phyloP scores from a whole-genome alignment of 495 filamentous ascomycete genomes.

The Bacidia rubella region DNA sequence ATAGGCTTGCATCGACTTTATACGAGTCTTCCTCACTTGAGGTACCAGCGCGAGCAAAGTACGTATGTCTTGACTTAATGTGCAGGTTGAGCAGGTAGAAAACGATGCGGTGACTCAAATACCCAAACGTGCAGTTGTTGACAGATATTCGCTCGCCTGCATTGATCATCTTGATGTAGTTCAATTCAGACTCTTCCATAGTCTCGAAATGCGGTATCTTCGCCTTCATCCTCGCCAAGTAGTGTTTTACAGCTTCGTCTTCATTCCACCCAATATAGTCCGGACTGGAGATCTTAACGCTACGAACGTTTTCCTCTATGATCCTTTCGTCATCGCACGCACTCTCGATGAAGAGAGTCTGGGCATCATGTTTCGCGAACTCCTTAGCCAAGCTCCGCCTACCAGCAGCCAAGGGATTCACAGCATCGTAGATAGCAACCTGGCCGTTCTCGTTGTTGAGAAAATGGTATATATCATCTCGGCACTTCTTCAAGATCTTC shows the following conservation, averaged over 20 bases:
- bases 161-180: slow-evolving; percentile 99
- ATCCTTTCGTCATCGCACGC: slow-evolving; percentile 85
- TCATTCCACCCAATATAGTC: slow-evolving; percentile 73
- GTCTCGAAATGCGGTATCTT: slow-evolving; percentile 94
- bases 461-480: slow-evolving; percentile 93
- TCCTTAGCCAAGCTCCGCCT: slow-evolving; percentile 82
- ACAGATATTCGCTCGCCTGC: slow-evolving; percentile 83
- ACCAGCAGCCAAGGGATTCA: slow-evolving; percentile 82
- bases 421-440: slow-evolving; percentile 96
- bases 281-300: slow-evolving; percentile 96
- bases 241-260: slow-evolving; percentile 82
- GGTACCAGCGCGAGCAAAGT: slow-evolving; percentile 74
- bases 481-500: slow-evolving; percentile 94
- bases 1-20: slow-evolving; percentile 77
- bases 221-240: slow-evolving; percentile 73
- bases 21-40: slow-evolving; percentile 71
- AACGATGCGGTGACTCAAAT: slow-evolving; percentile 88
- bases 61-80: slow-evolving; percentile 84
- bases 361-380: slow-evolving; percentile 89
- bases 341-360: slow-evolving; percentile 95
- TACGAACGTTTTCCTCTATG: slow-evolving; percentile 91
- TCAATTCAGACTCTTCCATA: slow-evolving; percentile 85
- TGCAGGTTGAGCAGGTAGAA: slow-evolving; percentile 97
- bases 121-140: slow-evolving; percentile 92
- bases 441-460: slow-evolving; percentile 95